Evolutionary conservation across 768 basidiomycete species (phyloP), one percentile per base, ranked within the genome.

Genomic region (Podaxis carcinomalis): DNA sequence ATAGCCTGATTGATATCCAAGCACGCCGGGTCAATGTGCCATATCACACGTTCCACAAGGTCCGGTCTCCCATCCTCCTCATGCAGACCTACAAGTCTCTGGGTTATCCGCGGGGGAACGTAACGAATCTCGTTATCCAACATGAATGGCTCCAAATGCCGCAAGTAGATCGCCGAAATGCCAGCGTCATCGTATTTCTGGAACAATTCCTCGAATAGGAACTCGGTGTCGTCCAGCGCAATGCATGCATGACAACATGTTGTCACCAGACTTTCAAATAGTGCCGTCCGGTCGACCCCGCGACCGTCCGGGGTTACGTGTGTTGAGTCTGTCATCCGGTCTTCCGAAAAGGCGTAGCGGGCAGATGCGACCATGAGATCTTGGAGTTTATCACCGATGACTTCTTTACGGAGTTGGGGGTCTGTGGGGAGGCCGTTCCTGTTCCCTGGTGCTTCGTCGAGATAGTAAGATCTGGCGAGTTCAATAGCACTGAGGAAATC

Each of bases 1-100:
- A 98, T 90, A 4, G 90, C 89, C 74, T 98, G 96, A 68, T 98
- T 92, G 74, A 98, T 87, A 69, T 99, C 97, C 62, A 99, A 75
- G 66, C 88, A 92, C 1, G 83, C 75, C 0, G 96, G 94, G 66
- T 97, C 92, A 65, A 98, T 93, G 69, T 96, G 93, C 94, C 95
- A 98, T 57, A 99, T 96, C 59, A 98, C 78, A 32, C 85, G 84
- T 72, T 99, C 95, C 1, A 90, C 92, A 2, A 86, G 78, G 52
- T 92, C 90, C 6, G 88, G 85, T 37, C 87, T 83, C 11, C 78
- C 79, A 47, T 85, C 80, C 35, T 86, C 83, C 50, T 89, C 90
- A 67, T 97, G 92, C 46, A 92, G 74, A 1, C 83, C 82, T 53
- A 98, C 82, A 25, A 99, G 76, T 57, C 84, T 81, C 71, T 99